Evolutionary conservation across 441 rosid species (phyloP), one percentile per base, ranked within the genome.

Genomic region (Aquilaria agallochum): DNA sequence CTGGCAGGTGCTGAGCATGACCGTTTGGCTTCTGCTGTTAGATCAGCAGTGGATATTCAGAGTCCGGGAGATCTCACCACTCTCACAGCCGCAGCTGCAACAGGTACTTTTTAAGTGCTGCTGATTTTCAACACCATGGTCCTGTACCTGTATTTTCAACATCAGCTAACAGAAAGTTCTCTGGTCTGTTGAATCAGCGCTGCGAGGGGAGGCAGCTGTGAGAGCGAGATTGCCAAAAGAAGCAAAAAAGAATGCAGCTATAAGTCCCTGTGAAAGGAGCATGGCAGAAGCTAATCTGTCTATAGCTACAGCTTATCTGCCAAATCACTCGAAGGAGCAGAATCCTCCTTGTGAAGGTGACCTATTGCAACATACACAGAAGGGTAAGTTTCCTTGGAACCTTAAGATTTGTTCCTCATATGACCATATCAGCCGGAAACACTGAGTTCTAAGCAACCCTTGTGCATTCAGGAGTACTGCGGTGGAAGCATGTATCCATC

Each of bases 1-100:
- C 58, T 77, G 50, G 81, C 86, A 0, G 96, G 98, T 65, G 96
- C 89, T 46, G 97, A 90, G 64, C 94, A 76, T 59, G 83, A 80
- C 57, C 93, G 82, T 36, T 74, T 94, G 44, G 84, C 89, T 63
- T 72, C 89, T 27, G 86, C 78, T 11, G 90, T 91, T 31, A 80
- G 81, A 64, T 94, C 99, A 64, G 93, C 95, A 15, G 86, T 94
- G 11, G 97, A 89, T 61, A 78, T 91, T 52, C 85, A 71, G 50
- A 78, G 81, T 62, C 85, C 96, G 0, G 88, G 97, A 46, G 96
- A 94, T 83, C 86, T 94, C 31, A 72, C 86, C 81, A 94, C 99
- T 59, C 88, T 91, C n/a, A 91, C 96, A 55, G 99, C 97, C 3
- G 91, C 95, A 27, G 97, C 99, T 34, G 96, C 96, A 51, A 94